Evolutionary conservation across 176 grass and related monocot species (phyloP).

Genomic region (Avena sativa): DNA sequence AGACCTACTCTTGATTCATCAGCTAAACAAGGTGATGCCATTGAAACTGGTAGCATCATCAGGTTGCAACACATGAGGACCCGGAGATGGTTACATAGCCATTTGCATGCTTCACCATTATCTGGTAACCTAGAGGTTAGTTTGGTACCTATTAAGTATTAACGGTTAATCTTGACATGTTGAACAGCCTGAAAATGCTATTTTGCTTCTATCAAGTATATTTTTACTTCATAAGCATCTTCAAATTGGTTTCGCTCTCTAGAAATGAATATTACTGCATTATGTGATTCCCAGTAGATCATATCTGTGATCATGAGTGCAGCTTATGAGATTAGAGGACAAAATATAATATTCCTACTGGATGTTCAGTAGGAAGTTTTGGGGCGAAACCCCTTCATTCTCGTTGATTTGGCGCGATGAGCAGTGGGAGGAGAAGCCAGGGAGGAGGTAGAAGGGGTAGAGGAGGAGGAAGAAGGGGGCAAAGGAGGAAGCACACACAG

Average conservation of each 20-base stretch:
- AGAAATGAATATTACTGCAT: not conserved
- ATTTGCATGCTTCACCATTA: slow-evolving; percentile 74
- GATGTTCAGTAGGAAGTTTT: not conserved
- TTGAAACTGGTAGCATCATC: slow-evolving; percentile 61
- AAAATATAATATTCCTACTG: not conserved
- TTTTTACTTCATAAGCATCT: not conserved
- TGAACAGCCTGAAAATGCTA: not conserved
- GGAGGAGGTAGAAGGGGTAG: not conserved
- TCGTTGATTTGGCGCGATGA: not conserved
- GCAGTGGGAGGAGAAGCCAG: not conserved
- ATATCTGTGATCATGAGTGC: not conserved
- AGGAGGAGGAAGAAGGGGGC: not conserved
- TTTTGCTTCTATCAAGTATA: slow-evolving; percentile 6
- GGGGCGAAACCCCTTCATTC: not conserved
- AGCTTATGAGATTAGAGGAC: not conserved
- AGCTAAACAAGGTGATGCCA: slow-evolving; percentile 65
- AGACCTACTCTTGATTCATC: slow-evolving; percentile 63
- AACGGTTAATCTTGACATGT: not conserved
- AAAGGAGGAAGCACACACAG: not conserved
- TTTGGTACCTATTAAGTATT: not conserved
- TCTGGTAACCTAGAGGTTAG: slow-evolving; percentile 86
- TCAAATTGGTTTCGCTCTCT: not conserved
- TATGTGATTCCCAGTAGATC: not conserved
- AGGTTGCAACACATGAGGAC: slow-evolving; percentile 80
- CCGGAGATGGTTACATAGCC: slow-evolving; percentile 76